Evolutionary conservation across 805 yeast genomes (phyloP), one percentile per base, ranked within the genome.

Genomic region (Lachancea dasiensis): DNA sequence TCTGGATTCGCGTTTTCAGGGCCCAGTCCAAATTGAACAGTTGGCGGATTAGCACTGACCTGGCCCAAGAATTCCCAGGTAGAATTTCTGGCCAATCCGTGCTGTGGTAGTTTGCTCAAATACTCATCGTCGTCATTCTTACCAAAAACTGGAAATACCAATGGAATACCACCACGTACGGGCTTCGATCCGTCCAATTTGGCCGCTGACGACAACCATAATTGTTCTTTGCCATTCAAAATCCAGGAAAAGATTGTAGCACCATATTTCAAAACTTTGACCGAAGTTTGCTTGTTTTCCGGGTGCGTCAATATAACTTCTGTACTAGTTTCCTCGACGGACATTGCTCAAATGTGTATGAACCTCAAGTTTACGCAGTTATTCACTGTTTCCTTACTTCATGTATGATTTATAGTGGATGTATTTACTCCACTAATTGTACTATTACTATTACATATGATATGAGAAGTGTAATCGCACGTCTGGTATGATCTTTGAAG

Each of bases 151-250:
- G 98, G 98, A 72, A 92, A 92, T 6, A 90, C 97, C 17, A 92
- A 67, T 9, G 98, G 98, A 37, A 92, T 85, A 36, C 98, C 98
- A 47, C 98, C 98, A 60, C 98, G 76, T 14, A 92, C 97, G 1
- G 98, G 94, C 56, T 82, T 84, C 31, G 90, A 65, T 8, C 97
- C 97, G 55, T 92, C 97, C 44, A 90, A 65, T 51, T 79, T 77
- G 32, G 97, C 95, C 26, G 75, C 90, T 8, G 67, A 59, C 6
- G 81, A 74, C 21, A 81, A 65, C 95, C 95, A 92, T 40, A 92
- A 69, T 63, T 85, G 89, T 60, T 92, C 97, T 36, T 67, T 60
- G 22, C 82, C 85, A 16, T 72, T 64, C 23, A 80, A 56, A 35
- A 65, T 70, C 97, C 97, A 92, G 1, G 95, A 84, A 23, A 75